Conservation (phyloP, 352 stramenopile species). For the Phytophthora multivora region DNA sequence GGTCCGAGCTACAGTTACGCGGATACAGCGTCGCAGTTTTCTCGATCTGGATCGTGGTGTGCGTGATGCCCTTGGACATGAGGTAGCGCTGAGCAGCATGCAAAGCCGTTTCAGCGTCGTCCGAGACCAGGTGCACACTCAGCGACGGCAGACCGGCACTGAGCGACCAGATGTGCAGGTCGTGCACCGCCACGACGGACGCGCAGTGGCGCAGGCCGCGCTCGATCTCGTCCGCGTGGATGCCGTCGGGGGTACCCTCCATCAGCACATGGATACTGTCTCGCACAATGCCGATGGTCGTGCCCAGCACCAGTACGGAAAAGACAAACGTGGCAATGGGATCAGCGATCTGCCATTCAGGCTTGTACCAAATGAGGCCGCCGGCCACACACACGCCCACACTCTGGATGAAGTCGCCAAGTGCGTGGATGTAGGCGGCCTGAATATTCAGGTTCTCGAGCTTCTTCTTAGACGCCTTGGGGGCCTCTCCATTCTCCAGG, state of each 20-base stretch:
- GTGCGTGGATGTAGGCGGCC: conserved; percentile 97
- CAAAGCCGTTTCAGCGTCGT: conserved; percentile 68
- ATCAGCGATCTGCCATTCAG: conserved; percentile 95
- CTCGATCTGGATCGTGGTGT: conserved; percentile 92
- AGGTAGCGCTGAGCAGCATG: conserved; percentile 76
- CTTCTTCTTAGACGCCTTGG: conserved; percentile 41
- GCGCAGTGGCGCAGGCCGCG: conserved; percentile 73
- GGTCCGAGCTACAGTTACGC: conserved; percentile 64
- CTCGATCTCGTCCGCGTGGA: conserved; percentile 90
- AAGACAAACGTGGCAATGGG: conserved; percentile 98
- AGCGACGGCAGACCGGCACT: conserved; percentile 90
- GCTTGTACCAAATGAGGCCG: conserved; percentile 96
- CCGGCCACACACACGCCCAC: conserved; percentile 96
- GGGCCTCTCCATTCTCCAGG: conserved; percentile 33
- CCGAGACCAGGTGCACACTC: conserved; percentile 92
- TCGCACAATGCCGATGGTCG: conserved; percentile 92
- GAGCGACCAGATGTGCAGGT: conserved; percentile 98
- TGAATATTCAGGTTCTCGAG: conserved; percentile 95
- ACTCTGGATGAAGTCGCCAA: conserved; percentile 97
- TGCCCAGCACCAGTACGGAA: conserved; percentile 93
- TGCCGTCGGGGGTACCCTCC: conserved; percentile 93
- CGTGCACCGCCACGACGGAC: conserved; percentile 94
- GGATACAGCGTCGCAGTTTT: conserved; percentile 70
- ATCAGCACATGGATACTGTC: conserved; percentile 95
- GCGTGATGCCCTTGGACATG: conserved; percentile 78